A percentile compares a stretch with the other conserved stretches of the same genome.
These are phyloP conservation scores for Pharus latifolius DNA, from an alignment of 176 grass and related monocot genomes.

Conservation along the genomic window DNA sequence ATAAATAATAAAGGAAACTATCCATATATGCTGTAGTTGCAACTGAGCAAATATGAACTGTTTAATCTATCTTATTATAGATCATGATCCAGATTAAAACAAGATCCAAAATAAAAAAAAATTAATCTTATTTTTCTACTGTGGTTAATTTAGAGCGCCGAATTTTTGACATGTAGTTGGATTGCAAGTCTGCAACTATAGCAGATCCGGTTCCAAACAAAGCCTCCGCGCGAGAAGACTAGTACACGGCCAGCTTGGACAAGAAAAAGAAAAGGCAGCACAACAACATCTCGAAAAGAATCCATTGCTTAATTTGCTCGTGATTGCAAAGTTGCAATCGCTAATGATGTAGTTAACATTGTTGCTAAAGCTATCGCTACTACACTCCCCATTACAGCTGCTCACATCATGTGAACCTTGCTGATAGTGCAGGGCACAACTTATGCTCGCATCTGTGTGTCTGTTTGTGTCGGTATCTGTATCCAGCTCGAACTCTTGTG, in stretches of 20 bases:
- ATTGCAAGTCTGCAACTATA: no score
- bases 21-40: no score
- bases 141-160: no score
- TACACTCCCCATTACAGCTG: not conserved
- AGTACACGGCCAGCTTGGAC: not conserved
- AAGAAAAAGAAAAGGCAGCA: not conserved
- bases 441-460: not conserved
- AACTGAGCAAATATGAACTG: no score
- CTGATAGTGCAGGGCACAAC: not conserved
- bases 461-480: not conserved
- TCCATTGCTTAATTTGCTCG: slow-evolving; percentile 7
- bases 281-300: not conserved
- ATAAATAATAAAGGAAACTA: no score
- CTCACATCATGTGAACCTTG: not conserved
- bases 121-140: no score
- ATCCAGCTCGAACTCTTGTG: not conserved
- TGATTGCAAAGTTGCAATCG: not conserved
- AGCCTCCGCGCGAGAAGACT: no score
- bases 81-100: no score
- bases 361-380: not conserved
- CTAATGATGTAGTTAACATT: not conserved
- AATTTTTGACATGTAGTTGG: no score
- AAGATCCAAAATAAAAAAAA: no score
- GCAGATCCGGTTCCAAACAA: no score
- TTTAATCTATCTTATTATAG: no score